Evolutionary conservation across 1,139 yeast species (phyloP).

Genomic region (Kurtzmaniella natalensis): DNA sequence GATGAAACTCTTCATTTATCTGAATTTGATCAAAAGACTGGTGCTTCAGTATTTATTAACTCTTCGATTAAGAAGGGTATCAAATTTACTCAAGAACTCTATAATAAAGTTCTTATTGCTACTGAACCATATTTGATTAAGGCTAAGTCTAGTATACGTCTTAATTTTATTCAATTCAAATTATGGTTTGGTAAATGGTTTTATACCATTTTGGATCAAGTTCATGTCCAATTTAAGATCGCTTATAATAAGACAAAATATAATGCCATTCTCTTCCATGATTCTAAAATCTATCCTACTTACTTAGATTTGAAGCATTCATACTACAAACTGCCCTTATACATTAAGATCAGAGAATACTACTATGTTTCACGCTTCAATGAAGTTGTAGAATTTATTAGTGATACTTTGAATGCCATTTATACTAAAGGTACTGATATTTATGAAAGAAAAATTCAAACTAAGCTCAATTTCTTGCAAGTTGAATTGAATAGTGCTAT

Average conservation of each 20-base stretch:
- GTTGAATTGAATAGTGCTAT: conserved; percentile 27
- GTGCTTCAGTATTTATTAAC: conserved; percentile 1
- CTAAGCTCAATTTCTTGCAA: conserved; percentile 19
- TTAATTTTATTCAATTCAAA: neutral
- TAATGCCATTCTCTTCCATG: neutral
- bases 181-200: neutral
- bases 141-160: no score
- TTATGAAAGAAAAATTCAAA: conserved; percentile 10
- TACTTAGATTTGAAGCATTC: conserved; percentile 1
- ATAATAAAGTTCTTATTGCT: neutral
- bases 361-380: neutral
- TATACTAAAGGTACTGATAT: conserved; percentile 5
- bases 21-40: conserved; percentile 6
- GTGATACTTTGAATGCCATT: conserved; percentile 1
- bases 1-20: neutral
- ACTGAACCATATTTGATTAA: neutral
- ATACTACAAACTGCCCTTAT: neutral
- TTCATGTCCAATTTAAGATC: neutral
- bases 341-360: conserved; percentile 2
- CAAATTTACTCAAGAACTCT: neutral
- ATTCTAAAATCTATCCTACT: conserved; percentile 3
- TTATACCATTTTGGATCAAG: conserved; percentile 1
- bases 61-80: neutral
- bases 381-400: conserved; percentile 1
- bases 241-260: neutral